Evolutionary conservation across 106 monocot genomes (phyloP).

Genomic region (Platanthera guangdongensis): DNA sequence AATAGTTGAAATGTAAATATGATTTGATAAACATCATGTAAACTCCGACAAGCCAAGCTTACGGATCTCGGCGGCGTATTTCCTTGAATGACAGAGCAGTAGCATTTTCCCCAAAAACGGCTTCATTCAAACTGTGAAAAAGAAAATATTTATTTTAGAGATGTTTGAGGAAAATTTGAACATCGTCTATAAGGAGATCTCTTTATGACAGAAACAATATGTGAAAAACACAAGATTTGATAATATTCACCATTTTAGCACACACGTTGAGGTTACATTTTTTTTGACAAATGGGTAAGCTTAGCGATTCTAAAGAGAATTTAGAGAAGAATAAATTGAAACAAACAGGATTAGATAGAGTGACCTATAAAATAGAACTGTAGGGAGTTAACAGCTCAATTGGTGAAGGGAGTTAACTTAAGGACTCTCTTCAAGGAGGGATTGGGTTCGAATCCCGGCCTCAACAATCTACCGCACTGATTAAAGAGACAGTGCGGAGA

Average conservation of each 20-base stretch:
- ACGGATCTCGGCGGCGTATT: constrained; percentile 91
- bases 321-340: background rate
- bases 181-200: background rate
- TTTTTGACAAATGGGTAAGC: too few relatives aligned
- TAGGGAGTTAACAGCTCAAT: too few relatives aligned
- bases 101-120: constrained; percentile 86
- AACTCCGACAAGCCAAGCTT: constrained; percentile 30
- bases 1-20: background rate
- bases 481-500: too few relatives aligned
- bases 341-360: background rate
- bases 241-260: too few relatives aligned
- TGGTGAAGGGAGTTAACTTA: too few relatives aligned
- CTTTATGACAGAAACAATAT: too few relatives aligned
- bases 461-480: too few relatives aligned
- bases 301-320: background rate
- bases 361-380: background rate
- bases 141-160: background rate
- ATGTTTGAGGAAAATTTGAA: background rate
- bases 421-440: too few relatives aligned
- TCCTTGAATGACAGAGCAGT: constrained; percentile 90
- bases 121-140: constrained; percentile 70
- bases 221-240: too few relatives aligned
- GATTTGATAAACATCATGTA: background rate
- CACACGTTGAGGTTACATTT: too few relatives aligned
- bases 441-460: too few relatives aligned